Evolutionary conservation across 768 basidiomycete genomes (phyloP).

Genomic region (Rhodotorula diobovata): DNA sequence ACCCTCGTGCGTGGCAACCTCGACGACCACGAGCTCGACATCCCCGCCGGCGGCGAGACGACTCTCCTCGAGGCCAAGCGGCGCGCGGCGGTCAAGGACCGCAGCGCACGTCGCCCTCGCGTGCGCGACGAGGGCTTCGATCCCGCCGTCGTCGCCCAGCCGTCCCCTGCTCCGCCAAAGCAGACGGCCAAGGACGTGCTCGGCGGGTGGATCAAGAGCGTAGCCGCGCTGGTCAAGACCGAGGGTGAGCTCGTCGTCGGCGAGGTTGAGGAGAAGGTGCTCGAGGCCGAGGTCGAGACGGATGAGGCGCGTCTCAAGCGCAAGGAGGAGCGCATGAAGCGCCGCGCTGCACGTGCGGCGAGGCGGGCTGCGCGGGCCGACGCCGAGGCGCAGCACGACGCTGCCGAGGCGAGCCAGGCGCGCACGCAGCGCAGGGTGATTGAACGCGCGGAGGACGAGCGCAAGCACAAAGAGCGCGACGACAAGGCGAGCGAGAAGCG

Average conservation of each 20-base stretch:
- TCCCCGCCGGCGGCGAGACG: conserved; percentile 29
- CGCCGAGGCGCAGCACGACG: background rate
- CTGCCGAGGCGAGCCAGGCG: background rate
- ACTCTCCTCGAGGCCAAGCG: conserved; percentile 22
- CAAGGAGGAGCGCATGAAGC: conserved; percentile 20
- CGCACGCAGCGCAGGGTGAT: background rate
- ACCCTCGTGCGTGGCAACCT: conserved; percentile 28
- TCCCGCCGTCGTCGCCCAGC: conserved; percentile 8
- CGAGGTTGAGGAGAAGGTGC: conserved; percentile 10
- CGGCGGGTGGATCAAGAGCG: conserved; percentile 28
- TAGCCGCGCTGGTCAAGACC: conserved; percentile 18
- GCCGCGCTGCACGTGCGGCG: conserved; percentile 6
- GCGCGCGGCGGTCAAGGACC: background rate
- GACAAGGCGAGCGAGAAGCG: background rate
- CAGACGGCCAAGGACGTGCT: conserved; percentile 11
- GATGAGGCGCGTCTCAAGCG: conserved; percentile 4
- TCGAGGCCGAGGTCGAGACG: conserved; percentile 4
- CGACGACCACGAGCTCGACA: conserved; percentile 24
- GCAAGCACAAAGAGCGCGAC: background rate
- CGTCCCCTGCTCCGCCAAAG: background rate
- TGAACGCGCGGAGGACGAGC: background rate
- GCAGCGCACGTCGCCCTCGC: background rate
- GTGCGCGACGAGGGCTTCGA: conserved; percentile 26
- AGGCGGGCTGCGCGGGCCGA: background rate
- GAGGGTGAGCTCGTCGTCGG: conserved; percentile 18